Conservation (phyloP, 768 basidiomycete genomes). For the Tulasnella sp. region DNA sequence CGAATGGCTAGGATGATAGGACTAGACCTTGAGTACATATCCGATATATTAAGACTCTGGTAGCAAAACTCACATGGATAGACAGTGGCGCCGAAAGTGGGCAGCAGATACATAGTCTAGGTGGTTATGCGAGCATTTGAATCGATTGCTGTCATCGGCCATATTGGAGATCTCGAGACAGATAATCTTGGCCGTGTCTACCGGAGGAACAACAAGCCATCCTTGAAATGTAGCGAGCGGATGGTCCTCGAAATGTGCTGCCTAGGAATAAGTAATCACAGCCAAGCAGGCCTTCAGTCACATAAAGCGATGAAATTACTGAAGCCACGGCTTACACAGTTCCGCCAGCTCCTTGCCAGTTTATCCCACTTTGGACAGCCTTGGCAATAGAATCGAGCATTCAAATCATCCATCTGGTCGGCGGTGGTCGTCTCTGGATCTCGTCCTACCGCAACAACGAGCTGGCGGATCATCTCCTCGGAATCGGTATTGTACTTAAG, state of each 20-base stretch:
- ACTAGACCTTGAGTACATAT: no score
- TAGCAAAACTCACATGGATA: no score
- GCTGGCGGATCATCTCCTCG: not conserved
- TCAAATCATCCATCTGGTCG: not conserved
- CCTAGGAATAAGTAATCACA: not conserved
- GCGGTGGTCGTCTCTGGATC: not conserved
- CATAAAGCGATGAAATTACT: not conserved
- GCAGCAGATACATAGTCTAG: no score
- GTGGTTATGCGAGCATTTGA: no score
- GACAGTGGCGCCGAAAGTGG: no score
- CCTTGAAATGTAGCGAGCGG: not conserved
- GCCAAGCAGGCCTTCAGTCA: no score
- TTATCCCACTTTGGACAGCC: not conserved
- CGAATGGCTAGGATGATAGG: no score
- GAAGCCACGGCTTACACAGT: not conserved
- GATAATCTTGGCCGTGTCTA: not conserved
- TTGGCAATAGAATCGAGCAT: slow-evolving; percentile 1
- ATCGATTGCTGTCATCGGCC: no score
- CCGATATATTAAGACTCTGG: no score
- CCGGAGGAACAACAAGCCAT: not conserved
- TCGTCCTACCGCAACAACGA: not conserved
- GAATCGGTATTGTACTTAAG: no score
- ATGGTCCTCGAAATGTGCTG: not conserved
- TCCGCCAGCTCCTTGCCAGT: not conserved
- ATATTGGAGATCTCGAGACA: not conserved